Percentiles rank a stretch among this genome's conserved stretches.
Conservation (phyloP, 2,329 filamentous ascomycete genomes). For the Nannizzia gypsea region DNA sequence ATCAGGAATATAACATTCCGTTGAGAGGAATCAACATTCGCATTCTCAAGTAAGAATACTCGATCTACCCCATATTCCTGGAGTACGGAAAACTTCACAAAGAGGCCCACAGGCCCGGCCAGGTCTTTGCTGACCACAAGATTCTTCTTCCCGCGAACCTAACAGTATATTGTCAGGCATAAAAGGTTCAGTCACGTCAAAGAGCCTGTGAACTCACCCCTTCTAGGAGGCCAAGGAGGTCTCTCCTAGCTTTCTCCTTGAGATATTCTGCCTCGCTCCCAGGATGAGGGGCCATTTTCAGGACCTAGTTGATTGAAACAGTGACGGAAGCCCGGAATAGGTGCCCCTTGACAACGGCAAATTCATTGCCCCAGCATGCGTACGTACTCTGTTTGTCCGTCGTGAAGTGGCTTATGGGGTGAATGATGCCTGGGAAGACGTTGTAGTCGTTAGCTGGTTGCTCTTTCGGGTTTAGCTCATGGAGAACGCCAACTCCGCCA, state of each 20-base stretch:
- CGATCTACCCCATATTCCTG: conserved; percentile 98
- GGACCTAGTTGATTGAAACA: background rate
- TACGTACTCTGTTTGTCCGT: background rate
- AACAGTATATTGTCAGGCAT: conserved; percentile 11
- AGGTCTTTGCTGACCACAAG: conserved; percentile 84
- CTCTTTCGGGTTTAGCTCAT: background rate
- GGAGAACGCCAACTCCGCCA: background rate
- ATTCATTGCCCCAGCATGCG: background rate
- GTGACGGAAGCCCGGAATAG: background rate
- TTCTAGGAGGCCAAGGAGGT: conserved; percentile 83
- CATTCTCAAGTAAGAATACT: conserved; percentile 92
- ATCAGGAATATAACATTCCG: conserved; percentile 91
- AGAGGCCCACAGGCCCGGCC: conserved; percentile 75
- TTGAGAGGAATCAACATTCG: conserved; percentile 87
- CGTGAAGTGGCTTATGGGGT: background rate
- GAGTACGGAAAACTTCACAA: conserved; percentile 89
- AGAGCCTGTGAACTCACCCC: conserved; percentile 55
- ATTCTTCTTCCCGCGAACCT: conserved; percentile 99
- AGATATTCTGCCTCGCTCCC: conserved; percentile 37
- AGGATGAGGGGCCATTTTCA: conserved; percentile 32
- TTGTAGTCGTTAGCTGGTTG: background rate
- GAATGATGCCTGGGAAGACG: background rate
- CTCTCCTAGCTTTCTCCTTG: conserved; percentile 57
- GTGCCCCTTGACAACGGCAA: background rate
- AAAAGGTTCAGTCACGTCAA: background rate